A percentile compares a stretch with the other conserved stretches of the same genome.
Conservation (phyloP, 768 basidiomycete species). For the Lactifluus rugatus region DNA sequence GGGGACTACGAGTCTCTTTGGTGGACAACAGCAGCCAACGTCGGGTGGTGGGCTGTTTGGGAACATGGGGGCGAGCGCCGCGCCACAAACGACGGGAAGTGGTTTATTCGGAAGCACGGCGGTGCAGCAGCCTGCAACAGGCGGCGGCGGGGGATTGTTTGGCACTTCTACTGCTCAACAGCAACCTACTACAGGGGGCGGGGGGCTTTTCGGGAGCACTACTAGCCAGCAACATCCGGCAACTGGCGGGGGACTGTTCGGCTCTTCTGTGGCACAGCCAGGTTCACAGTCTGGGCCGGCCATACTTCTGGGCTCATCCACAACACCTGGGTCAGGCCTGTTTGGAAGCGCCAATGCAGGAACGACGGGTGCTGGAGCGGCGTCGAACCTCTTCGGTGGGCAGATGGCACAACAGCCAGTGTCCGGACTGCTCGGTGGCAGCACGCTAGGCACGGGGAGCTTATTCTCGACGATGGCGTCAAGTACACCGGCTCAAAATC, state of each 20-base stretch:
- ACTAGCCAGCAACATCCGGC: constrained; percentile 3
- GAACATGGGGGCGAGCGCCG: constrained; percentile 16
- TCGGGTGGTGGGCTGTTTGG: constrained; percentile 17
- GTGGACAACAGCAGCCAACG: constrained; percentile 17
- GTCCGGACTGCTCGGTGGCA: constrained; percentile 20
- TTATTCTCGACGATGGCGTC: constrained; percentile 24
- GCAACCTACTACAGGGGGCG: constrained; percentile 4
- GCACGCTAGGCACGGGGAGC: constrained; percentile 14
- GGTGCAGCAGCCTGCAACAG: constrained; percentile 8
- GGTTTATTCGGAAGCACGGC: constrained; percentile 17
- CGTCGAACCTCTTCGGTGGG: constrained; percentile 2
- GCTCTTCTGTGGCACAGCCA: background rate
- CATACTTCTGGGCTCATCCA: constrained; percentile 6
- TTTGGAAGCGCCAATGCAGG: background rate
- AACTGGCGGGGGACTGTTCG: constrained; percentile 9
- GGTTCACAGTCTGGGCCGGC: constrained; percentile 1
- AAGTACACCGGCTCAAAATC: constrained; percentile 33
- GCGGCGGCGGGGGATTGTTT: constrained; percentile 18
- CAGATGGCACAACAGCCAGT: constrained; percentile 12
- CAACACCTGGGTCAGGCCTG: background rate
- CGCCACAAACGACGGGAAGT: constrained; percentile 20
- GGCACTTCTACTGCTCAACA: constrained; percentile 15
- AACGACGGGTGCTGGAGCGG: background rate
- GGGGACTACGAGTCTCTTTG: constrained; percentile 15
- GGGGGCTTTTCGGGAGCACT: constrained; percentile 22